Conservation (phyloP, 2,329 filamentous ascomycete genomes). For the Botrytis paeoniae region DNA sequence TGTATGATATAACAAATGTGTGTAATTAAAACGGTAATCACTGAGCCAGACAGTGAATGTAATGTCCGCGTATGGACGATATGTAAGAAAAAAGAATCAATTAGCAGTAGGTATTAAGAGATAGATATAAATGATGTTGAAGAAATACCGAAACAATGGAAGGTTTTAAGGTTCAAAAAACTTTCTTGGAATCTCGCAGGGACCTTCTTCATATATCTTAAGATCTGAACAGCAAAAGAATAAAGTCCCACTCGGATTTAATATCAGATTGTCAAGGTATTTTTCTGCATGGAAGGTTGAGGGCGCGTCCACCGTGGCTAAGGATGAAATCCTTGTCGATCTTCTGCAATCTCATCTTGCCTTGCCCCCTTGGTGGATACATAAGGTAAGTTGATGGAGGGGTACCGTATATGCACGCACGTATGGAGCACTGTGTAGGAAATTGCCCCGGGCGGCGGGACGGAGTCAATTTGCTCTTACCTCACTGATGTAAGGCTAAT, state of each 20-base stretch:
- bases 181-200: neutral
- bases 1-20: neutral
- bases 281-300: constrained; percentile 6
- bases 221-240: no score
- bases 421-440: neutral
- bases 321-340: constrained; percentile 7
- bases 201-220: constrained; percentile 2
- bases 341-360: neutral
- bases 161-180: neutral
- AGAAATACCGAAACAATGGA: neutral
- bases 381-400: neutral
- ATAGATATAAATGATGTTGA: constrained; percentile 1
- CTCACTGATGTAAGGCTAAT: neutral
- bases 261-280: constrained; percentile 5
- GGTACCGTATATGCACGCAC: neutral
- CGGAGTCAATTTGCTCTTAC: neutral
- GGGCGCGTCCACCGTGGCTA: neutral
- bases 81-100: neutral
- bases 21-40: neutral
- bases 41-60: neutral
- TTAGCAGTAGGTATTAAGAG: constrained; percentile 7
- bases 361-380: constrained; percentile 1
- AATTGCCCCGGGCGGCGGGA: neutral
- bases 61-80: constrained; percentile 6
- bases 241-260: constrained; percentile 2